Conservation (phyloP, 2,329 filamentous ascomycete species). For the Colletotrichum tamarilloi region DNA sequence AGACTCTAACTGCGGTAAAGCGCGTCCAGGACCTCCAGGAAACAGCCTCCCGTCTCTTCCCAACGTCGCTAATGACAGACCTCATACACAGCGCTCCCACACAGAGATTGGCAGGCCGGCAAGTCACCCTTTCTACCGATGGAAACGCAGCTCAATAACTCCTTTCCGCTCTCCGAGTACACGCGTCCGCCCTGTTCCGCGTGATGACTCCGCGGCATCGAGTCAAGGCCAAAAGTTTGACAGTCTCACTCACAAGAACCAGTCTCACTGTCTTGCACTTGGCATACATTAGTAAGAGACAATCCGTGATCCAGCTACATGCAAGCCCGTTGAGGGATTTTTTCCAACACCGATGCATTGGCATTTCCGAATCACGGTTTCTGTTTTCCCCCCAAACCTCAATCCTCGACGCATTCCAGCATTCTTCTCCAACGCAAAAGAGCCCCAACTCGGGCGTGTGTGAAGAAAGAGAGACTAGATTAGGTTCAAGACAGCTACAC, state of each 20-base stretch:
- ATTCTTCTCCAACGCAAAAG: neutral
- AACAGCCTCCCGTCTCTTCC: no score
- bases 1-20: no score
- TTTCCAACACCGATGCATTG: neutral
- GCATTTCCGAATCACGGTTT: neutral
- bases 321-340: neutral
- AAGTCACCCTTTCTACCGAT: no score
- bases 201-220: neutral
- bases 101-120: no score
- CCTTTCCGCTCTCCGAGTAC: neutral
- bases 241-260: neutral
- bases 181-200: no score
- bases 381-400: neutral
- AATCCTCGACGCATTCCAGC: neutral
- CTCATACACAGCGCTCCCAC: no score
- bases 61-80: no score
- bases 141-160: no score
- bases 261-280: neutral
- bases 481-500: neutral
- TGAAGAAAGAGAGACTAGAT: neutral
- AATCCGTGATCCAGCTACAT: neutral
- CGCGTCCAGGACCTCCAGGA: no score
- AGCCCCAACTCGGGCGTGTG: neutral
- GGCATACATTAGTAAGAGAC: neutral
- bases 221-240: neutral